Evolutionary conservation across 75 land plant genomes (phyloP), one percentile per base, ranked within the genome.

Genomic region (Picea sitchensis): DNA sequence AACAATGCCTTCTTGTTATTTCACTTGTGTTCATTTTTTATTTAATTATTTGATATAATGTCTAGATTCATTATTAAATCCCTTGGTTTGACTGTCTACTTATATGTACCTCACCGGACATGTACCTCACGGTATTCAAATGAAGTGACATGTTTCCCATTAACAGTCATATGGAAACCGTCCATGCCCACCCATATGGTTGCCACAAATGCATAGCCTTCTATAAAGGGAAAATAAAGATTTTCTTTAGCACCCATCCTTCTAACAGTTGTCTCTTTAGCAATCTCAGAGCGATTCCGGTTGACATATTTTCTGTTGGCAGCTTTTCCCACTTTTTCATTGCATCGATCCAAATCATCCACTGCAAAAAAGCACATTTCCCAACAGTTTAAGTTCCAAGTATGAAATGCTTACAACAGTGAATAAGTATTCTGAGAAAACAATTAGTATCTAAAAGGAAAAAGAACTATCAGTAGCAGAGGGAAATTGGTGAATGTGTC

Each of bases 121-220:
- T 21, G 81, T 82, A 92, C 98, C 86, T 98, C 92, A 36, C 94
- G 93, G 78, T 81, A 98, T 81, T 92, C 91, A 87, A 98, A 98
- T 9, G 99, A 95, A 14, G 99, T 87, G 26, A 93, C 79, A 74
- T 98, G 99, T 82, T 89, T 98, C 60, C 98, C 99, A 82, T 98
- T 92, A 77, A 98, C 93, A 41, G 98, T 93, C 90, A 90, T 91
- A 57, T 98, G 99, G 69, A 98, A 90, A 26, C 99, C 99, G 26
- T 95, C 91, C 77, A 80, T 73, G 68, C 98, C 98, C 32, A 84
- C 91, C 81, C 98, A 86, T 74, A 95, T 81, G 72, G 93, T 93
- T 2, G 94, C 95, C 76, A 90, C 95, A 87, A 88, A 93, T 14
- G 87, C 91, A 83, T 85, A 69, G 2, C 92, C 90, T 82, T 92